Conservation (phyloP, 352 stramenopile species). For the Globisporangium canariense region DNA sequence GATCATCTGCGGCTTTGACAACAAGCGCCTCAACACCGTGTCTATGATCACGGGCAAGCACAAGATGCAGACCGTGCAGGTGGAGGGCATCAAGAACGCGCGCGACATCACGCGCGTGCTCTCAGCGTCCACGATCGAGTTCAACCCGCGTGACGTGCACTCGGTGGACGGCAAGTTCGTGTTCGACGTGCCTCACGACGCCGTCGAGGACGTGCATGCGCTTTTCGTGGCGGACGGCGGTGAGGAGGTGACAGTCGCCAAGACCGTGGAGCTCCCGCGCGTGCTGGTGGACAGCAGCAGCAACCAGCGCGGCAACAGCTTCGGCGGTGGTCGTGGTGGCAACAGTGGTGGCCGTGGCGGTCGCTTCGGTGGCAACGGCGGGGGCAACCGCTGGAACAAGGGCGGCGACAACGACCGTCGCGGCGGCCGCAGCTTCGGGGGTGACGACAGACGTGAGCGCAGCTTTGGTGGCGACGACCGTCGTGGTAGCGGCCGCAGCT, state of each 20-base stretch:
- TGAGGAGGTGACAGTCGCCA: slow-evolving; percentile 37
- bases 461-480: slow-evolving; percentile 9
- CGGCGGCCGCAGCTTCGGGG: slow-evolving; percentile 17
- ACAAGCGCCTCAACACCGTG: slow-evolving; percentile 53
- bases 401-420: slow-evolving; percentile 29
- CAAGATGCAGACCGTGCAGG: slow-evolving; percentile 63
- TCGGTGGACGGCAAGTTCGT: slow-evolving; percentile 62
- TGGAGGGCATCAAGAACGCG: slow-evolving; percentile 40
- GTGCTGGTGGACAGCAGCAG: slow-evolving; percentile 41
- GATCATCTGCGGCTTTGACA: slow-evolving; percentile 74
- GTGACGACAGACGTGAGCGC: slow-evolving; percentile 24
- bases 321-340: slow-evolving; percentile 21
- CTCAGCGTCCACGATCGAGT: slow-evolving; percentile 34
- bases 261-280: slow-evolving; percentile 50
- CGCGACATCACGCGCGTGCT: slow-evolving; percentile 52
- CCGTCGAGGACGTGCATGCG: slow-evolving; percentile 41
- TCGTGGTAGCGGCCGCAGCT: too few relatives aligned
- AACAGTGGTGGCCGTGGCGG: slow-evolving; percentile 19
- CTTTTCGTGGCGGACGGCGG: slow-evolving; percentile 32
- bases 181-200: slow-evolving; percentile 58
- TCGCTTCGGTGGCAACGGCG: slow-evolving; percentile 28
- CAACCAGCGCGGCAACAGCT: slow-evolving; percentile 23
- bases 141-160: slow-evolving; percentile 45
- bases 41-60: slow-evolving; percentile 76
- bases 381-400: slow-evolving; percentile 23